Evolutionary conservation across 495 filamentous ascomycete species (phyloP).

Genomic region (Collariella sp.): DNA sequence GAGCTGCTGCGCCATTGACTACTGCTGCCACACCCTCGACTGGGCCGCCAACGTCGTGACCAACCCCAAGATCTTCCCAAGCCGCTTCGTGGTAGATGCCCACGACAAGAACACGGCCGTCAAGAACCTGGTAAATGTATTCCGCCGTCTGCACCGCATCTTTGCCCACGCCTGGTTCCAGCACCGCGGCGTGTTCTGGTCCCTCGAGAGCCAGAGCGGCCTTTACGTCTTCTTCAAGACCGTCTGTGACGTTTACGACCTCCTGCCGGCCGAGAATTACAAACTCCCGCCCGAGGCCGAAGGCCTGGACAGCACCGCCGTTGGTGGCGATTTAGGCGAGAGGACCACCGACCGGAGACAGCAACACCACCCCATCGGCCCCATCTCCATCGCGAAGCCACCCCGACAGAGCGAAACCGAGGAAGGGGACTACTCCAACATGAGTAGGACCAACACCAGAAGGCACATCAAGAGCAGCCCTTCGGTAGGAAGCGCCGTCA

Average conservation of each 20-base stretch:
- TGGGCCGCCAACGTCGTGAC: conserved; percentile 91
- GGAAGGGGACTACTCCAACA: conserved; percentile 35
- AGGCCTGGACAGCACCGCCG: conserved; percentile 46
- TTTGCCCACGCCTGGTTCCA: conserved; percentile 99
- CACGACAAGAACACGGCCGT: conserved; percentile 58
- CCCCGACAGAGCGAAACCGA: conserved; percentile 35
- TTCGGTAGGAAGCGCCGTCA: conserved; percentile 64
- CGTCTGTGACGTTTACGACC: conserved; percentile 80
- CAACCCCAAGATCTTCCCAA: conserved; percentile 84
- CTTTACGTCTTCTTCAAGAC: conserved; percentile 95
- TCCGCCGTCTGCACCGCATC: conserved; percentile 86
- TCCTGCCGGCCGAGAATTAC: conserved; percentile 89
- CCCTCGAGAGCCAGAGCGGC: conserved; percentile 78
- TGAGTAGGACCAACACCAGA: conserved; percentile 54
- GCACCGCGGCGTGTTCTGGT: conserved; percentile 91
- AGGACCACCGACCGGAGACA: conserved; percentile 27
- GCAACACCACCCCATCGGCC: conserved; percentile 10
- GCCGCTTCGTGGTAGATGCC: conserved; percentile 60
- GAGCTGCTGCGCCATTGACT: conserved; percentile 94
- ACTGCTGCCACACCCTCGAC: conserved; percentile 96
- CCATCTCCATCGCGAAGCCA: conserved; percentile 40
- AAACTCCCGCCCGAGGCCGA: conserved; percentile 92
- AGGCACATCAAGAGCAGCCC: conserved; percentile 64
- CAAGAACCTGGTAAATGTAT: conserved; percentile 87
- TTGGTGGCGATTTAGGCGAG: conserved; percentile 12